These are phyloP conservation scores for Pseudozyma pruni DNA, from an alignment of 1,284 basidiomycete species.

Conservation along the genomic window DNA sequence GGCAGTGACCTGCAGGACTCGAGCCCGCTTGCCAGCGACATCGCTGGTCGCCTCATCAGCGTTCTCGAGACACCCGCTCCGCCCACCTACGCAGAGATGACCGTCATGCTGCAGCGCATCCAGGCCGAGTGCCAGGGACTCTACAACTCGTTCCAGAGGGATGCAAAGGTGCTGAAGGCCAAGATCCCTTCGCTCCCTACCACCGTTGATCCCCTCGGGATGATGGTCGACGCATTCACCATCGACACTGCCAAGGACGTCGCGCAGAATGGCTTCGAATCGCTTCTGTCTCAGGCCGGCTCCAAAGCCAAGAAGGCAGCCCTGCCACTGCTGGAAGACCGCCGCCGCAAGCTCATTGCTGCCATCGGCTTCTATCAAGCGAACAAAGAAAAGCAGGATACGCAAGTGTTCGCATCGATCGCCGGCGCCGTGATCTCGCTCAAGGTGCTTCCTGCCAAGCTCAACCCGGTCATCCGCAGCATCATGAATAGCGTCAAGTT, in stretches of 20 bases:
- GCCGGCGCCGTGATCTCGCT: conserved; percentile 83
- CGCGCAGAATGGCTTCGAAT: conserved; percentile 78
- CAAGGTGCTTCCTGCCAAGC: conserved; percentile 72
- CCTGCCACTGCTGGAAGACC: conserved; percentile 79
- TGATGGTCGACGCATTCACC: conserved; percentile 77
- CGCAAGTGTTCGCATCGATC: conserved; percentile 86
- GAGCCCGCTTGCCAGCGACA: conserved; percentile 28
- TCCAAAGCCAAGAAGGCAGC: conserved; percentile 79
- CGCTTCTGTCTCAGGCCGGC: conserved; percentile 70
- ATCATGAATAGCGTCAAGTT: conserved; percentile 95
- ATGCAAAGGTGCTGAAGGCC: conserved; percentile 84
- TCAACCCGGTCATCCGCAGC: conserved; percentile 94
- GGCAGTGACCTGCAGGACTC: conserved; percentile 33
- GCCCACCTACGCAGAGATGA: conserved; percentile 90
- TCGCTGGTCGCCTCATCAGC: conserved; percentile 76
- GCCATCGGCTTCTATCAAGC: conserved; percentile 84
- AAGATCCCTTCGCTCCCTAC: conserved; percentile 82
- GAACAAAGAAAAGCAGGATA: conserved; percentile 86
- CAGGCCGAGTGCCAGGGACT: conserved; percentile 83
- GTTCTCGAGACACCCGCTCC: conserved; percentile 81
- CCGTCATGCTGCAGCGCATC: conserved; percentile 80
- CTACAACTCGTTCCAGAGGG: conserved; percentile 80
- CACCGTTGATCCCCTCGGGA: conserved; percentile 78
- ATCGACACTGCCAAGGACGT: conserved; percentile 81
- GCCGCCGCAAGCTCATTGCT: conserved; percentile 77